Evolutionary conservation across 371 early-diverging fungal species (phyloP), one percentile per base, ranked within the genome.

Genomic region (Syncephalastrum contaminatum): DNA sequence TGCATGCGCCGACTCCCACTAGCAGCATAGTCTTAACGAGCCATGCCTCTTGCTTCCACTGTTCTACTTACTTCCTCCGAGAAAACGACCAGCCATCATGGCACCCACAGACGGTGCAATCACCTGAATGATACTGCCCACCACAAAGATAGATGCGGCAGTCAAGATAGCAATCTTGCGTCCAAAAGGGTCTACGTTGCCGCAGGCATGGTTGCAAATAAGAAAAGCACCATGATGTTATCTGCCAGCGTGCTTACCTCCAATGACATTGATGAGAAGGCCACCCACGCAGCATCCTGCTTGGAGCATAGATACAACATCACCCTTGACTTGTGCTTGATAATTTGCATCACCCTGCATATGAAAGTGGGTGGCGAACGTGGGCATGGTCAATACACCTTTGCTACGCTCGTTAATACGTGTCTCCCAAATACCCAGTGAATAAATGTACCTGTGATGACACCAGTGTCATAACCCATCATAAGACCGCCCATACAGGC

Each of bases 401-500:
- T 30, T 30, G 10, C 36, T 30, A 18, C 13, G 10, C 22, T 21
- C 16, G 5, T 22, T 16, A 16, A 10, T 45, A 44, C 41, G 1
- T 19, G 13, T 30, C 36, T 4, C 36, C 24, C 2, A 30, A 14
- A 41, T n/a, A n/a, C n/a, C n/a, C 18, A 16, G 49, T 49, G 36
- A 8, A 30, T 12, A 30, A 16, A 30, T 10, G 36, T 58, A 58
- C 58, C 58, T 45, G 52, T 58, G 25, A 56, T 55, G 15, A 58
- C 67, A 67, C 77, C 77, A 51, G 63, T 64, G 41, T 77, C 77
- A 69, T 77, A 77, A 39, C 77, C 77, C 45, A 77, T 73, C 41
- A 77, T 48, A 51, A 77, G 73, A 13, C 77, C 77, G 42, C 77
- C 77, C 20, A 77, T 62, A 51, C 74, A 77, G 21, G 77, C 62